Conservation (phyloP, 2,329 filamentous ascomycete species). For the Albophoma yamanashiensis region DNA sequence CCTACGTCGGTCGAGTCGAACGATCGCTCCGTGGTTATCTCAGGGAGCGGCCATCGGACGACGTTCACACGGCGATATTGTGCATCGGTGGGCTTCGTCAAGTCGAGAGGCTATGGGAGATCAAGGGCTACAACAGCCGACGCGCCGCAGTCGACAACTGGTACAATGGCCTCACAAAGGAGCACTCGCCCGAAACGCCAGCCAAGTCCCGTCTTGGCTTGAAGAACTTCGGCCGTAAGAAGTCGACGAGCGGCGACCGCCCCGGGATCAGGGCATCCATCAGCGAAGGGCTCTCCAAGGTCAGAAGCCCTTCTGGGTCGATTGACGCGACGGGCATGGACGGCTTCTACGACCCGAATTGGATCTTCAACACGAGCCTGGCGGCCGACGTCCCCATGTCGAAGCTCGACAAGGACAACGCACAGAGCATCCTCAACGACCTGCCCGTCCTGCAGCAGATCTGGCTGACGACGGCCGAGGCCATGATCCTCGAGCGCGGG, state of each 20-base stretch:
- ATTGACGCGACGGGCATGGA: constrained; percentile 18
- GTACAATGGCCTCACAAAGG: constrained; percentile 41
- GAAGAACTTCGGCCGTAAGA: constrained; percentile 46
- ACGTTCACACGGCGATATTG: constrained; percentile 50
- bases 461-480: constrained; percentile 53
- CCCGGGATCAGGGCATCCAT: constrained; percentile 10
- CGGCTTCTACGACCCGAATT: constrained; percentile 20
- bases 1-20: constrained; percentile 53
- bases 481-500: constrained; percentile 46
- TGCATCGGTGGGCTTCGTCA: constrained; percentile 51
- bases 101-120: constrained; percentile 54
- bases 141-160: constrained; percentile 49
- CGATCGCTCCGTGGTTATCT: constrained; percentile 52
- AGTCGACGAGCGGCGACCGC: constrained; percentile 29
- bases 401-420: constrained; percentile 37
- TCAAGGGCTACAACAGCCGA: constrained; percentile 53
- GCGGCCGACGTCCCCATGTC: constrained; percentile 53
- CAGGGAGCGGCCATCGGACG: constrained; percentile 50
- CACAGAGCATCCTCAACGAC: constrained; percentile 40
- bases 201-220: constrained; percentile 41
- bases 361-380: constrained; percentile 49
- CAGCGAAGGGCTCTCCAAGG: constrained; percentile 13
- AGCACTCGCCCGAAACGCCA: constrained; percentile 25
- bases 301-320: constrained; percentile 17
- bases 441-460: constrained; percentile 48